Evolutionary conservation across 2,329 filamentous ascomycete genomes (phyloP), one percentile per base, ranked within the genome.

Genomic region (Colletotrichum truncatum): DNA sequence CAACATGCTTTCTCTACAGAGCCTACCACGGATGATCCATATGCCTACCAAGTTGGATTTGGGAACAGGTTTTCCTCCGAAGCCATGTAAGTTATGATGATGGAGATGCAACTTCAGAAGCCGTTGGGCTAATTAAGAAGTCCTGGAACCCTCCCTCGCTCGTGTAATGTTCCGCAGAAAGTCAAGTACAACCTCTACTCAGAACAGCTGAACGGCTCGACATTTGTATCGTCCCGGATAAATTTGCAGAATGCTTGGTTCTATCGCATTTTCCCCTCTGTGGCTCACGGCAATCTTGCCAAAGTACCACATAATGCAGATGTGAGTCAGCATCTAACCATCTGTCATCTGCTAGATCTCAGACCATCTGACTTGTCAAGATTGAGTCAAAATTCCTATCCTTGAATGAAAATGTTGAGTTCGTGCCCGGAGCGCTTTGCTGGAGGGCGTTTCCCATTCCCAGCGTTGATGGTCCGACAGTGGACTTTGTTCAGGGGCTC

Each of bases 401-500:
- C 7, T 71, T 76, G 11, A 81, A 81, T 64, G 72, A 75, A 4
- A 74, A 75, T 43, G 76, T 81, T 12, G 77, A 77, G 6, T 76
- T 76, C 11, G 73, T 80, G 6, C 74, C 78, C 10, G 76, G 78
- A 36, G 78, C 78, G 68, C 77, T 79, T 16, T 79, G 80, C 70
- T 81, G 79, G 80, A 73, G 71, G 14, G 79, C 79, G 6, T 79
- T 81, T 26, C 57, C 69, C 6, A 60, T 74, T 7, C 64, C 64
- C 4, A 28, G 28, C 28, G 32, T 11, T n/a, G 34, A 41, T 5
- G 52, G 14, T 6, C 18, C 72, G 32, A 12, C 46, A 34, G 77
- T 82, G 18, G 81, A 83, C 53, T 85, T 85, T 67, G 72, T 80
- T 10, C 74, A 82, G 62, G 83, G 84, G 6, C 73, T 86, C 11